Conservation (phyloP, 768 basidiomycete genomes). For the Lactifluus echinatus region DNA sequence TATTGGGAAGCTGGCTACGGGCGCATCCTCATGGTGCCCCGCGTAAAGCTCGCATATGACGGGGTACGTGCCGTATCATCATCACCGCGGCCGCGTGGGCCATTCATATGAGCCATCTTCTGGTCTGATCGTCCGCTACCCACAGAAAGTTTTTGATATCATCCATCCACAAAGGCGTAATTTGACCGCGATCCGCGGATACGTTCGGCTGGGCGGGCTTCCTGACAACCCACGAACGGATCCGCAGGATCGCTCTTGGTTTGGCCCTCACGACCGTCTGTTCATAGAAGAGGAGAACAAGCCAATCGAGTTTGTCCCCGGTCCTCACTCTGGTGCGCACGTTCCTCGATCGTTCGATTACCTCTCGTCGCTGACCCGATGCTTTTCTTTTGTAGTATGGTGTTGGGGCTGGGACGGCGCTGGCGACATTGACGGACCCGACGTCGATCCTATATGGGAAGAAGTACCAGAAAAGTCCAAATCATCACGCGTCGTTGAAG, state of each 20-base stretch:
- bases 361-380: background rate
- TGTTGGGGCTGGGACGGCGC: constrained; percentile 99
- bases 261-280: constrained; percentile 91
- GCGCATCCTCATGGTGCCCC: constrained; percentile 93
- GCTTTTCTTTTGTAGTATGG: constrained; percentile 57
- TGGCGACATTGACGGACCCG: constrained; percentile 94
- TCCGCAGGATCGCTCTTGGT: constrained; percentile 97
- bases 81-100: background rate
- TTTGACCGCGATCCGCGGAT: constrained; percentile 92
- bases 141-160: constrained; percentile 86
- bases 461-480: constrained; percentile 60
- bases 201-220: constrained; percentile 88
- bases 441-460: constrained; percentile 98
- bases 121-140: background rate
- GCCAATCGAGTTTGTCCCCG: constrained; percentile 63
- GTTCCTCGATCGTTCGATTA: background rate
- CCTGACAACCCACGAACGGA: constrained; percentile 95
- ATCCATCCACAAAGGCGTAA: constrained; percentile 88
- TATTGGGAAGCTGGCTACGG: constrained; percentile 97
- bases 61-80: constrained; percentile 43
- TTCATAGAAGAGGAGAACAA: constrained; percentile 86
- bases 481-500: constrained; percentile 46
- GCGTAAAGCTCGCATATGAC: constrained; percentile 96
- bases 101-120: background rate
- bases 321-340: constrained; percentile 78